A percentile compares a stretch with the other conserved stretches of the same genome.
phyloP scores from a whole-genome alignment of 345 rosid species.

The Ricinus communis region DNA sequence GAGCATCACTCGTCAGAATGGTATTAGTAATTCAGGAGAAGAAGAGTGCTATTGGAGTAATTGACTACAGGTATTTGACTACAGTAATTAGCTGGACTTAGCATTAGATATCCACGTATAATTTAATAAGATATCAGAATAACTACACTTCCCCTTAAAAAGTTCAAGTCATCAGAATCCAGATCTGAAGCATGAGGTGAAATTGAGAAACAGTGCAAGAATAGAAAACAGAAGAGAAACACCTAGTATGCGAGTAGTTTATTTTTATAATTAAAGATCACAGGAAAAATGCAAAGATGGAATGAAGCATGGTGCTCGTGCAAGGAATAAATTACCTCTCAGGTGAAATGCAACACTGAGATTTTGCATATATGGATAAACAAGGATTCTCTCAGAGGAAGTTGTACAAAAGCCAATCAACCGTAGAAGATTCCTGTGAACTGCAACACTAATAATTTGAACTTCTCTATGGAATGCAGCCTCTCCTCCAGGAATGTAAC shows the following conservation, averaged over 20 bases:
- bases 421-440: conserved; percentile 76
- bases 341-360: conserved; percentile 76
- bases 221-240: too few species aligned
- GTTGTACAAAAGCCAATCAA: conserved; percentile 83
- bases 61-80: too few species aligned
- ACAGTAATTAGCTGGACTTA: too few species aligned
- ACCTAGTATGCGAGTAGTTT: too few species aligned
- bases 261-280: too few species aligned
- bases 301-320: not conserved
- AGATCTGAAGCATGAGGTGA: too few species aligned
- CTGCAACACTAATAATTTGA: conserved; percentile 77
- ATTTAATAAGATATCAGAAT: too few species aligned
- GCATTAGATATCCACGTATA: too few species aligned
- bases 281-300: not conserved
- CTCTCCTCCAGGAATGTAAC: conserved; percentile 76
- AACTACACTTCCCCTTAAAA: too few species aligned
- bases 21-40: not conserved
- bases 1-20: not conserved
- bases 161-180: too few species aligned
- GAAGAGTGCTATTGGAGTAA: too few species aligned
- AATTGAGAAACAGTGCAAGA: too few species aligned
- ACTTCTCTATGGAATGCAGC: conserved; percentile 87
- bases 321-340: conserved; percentile 53
- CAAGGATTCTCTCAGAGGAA: conserved; percentile 71
- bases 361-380: conserved; percentile 89